These are phyloP conservation scores for Polygonum maritimum DNA, from an alignment of 148 eudicot genomes.

Conservation along the genomic window DNA sequence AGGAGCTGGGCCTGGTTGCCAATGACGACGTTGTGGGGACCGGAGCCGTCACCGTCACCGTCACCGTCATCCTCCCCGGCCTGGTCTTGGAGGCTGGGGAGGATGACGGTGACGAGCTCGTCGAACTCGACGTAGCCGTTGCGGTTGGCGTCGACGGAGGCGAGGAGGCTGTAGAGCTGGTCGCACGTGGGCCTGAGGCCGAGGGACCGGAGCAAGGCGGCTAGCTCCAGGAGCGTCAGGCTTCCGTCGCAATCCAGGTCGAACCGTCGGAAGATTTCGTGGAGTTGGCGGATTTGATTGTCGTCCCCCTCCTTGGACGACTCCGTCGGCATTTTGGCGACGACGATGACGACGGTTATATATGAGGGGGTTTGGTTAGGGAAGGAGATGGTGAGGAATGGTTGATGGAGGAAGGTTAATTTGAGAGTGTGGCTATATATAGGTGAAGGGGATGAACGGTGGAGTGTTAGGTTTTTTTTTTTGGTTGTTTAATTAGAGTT, in stretches of 20 bases:
- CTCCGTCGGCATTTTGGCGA: not conserved
- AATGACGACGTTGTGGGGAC: not conserved
- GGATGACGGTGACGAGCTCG: slow-evolving; percentile 25
- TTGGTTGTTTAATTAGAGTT: not conserved
- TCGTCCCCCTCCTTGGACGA: slow-evolving; percentile 1
- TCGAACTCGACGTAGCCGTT: slow-evolving; percentile 38
- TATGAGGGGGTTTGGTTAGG: not conserved
- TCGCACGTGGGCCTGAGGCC: slow-evolving; percentile 33
- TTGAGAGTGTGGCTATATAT: not conserved
- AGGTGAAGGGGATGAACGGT: not conserved
- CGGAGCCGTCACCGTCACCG: too few relatives aligned
- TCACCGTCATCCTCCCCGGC: too few relatives aligned
- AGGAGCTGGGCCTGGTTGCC: slow-evolving; percentile 22
- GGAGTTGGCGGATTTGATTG: slow-evolving; percentile 26
- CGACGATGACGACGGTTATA: not conserved
- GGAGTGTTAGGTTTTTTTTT: not conserved
- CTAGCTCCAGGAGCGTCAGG: slow-evolving; percentile 39
- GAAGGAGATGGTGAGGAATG: not conserved
- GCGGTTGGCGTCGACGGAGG: slow-evolving; percentile 29
- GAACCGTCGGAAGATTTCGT: slow-evolving; percentile 31
- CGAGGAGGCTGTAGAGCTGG: slow-evolving; percentile 23
- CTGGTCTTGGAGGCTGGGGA: slow-evolving; percentile 17
- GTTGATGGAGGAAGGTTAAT: not conserved
- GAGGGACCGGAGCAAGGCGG: slow-evolving; percentile 39
- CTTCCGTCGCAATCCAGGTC: slow-evolving; percentile 52